phyloP scores from a whole-genome alignment of 179 eudicot species.

The Camellia oleifera region DNA sequence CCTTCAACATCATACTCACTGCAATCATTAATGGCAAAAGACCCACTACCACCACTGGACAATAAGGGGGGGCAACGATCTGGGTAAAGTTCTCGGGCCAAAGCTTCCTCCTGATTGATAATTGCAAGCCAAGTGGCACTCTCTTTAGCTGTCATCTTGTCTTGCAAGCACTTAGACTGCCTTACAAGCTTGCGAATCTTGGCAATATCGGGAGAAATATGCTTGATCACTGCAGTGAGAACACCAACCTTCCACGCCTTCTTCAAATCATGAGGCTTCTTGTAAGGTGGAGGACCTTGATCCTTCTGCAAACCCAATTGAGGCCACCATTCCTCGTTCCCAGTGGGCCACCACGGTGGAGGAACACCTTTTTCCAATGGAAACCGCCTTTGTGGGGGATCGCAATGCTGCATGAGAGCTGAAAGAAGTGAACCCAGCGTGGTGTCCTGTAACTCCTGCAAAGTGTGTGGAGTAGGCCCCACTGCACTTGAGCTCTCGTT shows the following conservation, averaged over 20 bases:
- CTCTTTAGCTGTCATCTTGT: constrained; percentile 70
- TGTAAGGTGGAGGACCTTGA: constrained; percentile 57
- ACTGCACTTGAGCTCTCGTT: constrained; percentile 30
- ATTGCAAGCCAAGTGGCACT: constrained; percentile 64
- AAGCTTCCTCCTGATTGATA: constrained; percentile 50
- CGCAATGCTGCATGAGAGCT: constrained; percentile 63
- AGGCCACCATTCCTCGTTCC: constrained; percentile 63
- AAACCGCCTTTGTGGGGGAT: constrained; percentile 62
- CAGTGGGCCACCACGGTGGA: constrained; percentile 77
- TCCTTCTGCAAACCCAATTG: constrained; percentile 45
- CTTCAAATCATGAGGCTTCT: constrained; percentile 69
- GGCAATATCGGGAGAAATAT: constrained; percentile 56
- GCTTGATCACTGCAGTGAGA: constrained; percentile 63
- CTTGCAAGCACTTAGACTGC: constrained; percentile 66
- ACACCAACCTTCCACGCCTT: constrained; percentile 68
- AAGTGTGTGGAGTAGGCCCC: constrained; percentile 49
- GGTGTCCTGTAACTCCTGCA: constrained; percentile 62
- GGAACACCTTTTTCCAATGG: constrained; percentile 61
- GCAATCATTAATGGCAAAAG: constrained; percentile 38
- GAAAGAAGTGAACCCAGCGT: constrained; percentile 60
- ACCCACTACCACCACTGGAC: constrained; percentile 38
- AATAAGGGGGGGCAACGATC: constrained; percentile 42
- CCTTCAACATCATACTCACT: constrained; percentile 64
- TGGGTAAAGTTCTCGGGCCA: constrained; percentile 60
- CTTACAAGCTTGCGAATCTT: constrained; percentile 61